A percentile compares a stretch with the other conserved stretches of the same genome.
These are phyloP conservation scores for Dryas octopetala DNA, from an alignment of 306 rosid genomes.

Conservation along the genomic window DNA sequence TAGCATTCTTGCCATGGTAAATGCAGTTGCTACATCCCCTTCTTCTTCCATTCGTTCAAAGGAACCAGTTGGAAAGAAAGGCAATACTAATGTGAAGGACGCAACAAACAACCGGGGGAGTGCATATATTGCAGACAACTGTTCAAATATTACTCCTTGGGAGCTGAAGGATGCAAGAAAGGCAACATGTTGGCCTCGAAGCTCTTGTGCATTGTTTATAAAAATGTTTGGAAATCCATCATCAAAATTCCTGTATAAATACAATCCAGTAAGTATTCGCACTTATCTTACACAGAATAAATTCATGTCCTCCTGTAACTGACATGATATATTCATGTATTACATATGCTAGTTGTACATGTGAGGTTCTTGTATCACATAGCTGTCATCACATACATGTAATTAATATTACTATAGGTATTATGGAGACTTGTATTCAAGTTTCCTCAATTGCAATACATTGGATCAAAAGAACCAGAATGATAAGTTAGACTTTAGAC, in stretches of 20 bases:
- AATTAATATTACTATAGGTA: not conserved
- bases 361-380: not conserved
- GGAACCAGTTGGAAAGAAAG: constrained; percentile 97
- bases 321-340: not conserved
- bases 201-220: constrained; percentile 84
- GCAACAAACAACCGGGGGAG: constrained; percentile 91
- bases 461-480: no score
- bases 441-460: no score
- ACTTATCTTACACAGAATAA: not conserved
- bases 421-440: no score
- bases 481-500: no score
- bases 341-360: not conserved
- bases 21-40: constrained; percentile 99
- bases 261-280: constrained; percentile 24
- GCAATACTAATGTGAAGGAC: constrained; percentile 90
- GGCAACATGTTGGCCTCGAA: constrained; percentile 94
- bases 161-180: constrained; percentile 90
- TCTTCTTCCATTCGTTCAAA: constrained; percentile 99
- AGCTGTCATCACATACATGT: not conserved
- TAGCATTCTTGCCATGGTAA: constrained; percentile 94
- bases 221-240: constrained; percentile 94
- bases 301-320: not conserved
- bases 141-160: constrained; percentile 88
- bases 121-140: constrained; percentile 87
- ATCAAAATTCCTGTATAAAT: constrained; percentile 72